Conservation (phyloP, 768 basidiomycete species). For the Amanita exitialis region DNA sequence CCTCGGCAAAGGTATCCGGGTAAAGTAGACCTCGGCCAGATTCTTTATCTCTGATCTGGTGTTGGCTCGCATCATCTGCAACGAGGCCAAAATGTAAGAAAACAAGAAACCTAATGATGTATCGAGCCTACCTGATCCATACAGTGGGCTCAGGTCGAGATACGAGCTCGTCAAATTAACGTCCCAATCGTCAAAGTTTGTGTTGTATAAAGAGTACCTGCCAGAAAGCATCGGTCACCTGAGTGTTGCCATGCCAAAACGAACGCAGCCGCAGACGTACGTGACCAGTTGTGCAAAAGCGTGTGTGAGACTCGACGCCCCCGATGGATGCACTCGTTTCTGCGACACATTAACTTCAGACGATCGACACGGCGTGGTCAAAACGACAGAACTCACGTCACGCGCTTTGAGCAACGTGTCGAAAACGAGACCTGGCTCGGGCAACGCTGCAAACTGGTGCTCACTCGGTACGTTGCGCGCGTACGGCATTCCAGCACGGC, state of each 20-base stretch:
- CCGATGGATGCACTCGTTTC: slow-evolving; percentile 37
- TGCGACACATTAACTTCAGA: slow-evolving; percentile 8
- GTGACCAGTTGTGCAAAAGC: slow-evolving; percentile 58
- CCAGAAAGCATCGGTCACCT: background rate
- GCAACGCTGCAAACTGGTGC: slow-evolving; percentile 31
- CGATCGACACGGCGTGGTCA: slow-evolving; percentile 15
- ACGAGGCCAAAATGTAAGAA: background rate
- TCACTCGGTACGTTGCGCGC: slow-evolving; percentile 40
- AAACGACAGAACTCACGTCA: slow-evolving; percentile 22
- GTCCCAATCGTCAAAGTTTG: slow-evolving; percentile 28
- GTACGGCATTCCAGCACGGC: slow-evolving; percentile 41
- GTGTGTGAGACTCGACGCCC: slow-evolving; percentile 53
- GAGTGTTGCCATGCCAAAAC: background rate
- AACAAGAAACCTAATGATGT: background rate
- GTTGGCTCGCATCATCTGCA: slow-evolving; percentile 25
- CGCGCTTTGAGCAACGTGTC: slow-evolving; percentile 43
- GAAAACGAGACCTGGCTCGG: slow-evolving; percentile 51
- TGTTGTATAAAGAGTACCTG: slow-evolving; percentile 44
- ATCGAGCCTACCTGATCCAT: slow-evolving; percentile 32
- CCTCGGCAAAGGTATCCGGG: slow-evolving; percentile 46
- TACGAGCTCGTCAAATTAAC: slow-evolving; percentile 47
- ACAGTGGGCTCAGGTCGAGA: slow-evolving; percentile 46
- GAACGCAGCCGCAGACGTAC: background rate
- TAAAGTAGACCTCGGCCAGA: slow-evolving; percentile 40
- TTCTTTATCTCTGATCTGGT: slow-evolving; percentile 36